Evolutionary conservation across 2,329 filamentous ascomycete species (phyloP), one percentile per base, ranked within the genome.

Genomic region (Epichloe amarillans): DNA sequence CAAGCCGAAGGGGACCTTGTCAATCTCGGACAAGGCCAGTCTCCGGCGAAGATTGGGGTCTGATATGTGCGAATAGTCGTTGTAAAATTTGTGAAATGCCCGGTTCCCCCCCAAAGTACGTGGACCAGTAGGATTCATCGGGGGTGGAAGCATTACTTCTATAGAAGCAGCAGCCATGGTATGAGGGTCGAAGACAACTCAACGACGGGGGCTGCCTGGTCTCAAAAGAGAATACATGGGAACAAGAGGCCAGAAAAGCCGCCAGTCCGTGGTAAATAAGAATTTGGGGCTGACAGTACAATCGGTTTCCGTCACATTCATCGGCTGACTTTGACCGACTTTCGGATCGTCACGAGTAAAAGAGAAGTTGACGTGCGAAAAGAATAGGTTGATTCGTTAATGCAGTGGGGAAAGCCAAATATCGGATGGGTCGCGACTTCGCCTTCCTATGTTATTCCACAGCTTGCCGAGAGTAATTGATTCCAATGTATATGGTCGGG

Each of bases 1-100:
- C 70, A 84, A 79, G 57, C 84, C 82, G 61, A 89, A 88, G 0
- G 81, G 81, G 3, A 85, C 82, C 69, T 86, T 86, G 70, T 89
- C 85, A 57, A 89, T 87, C 61, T 90, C 83, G 10, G 84, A 84
- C 51, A 91, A 76, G 23, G 86, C 86, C 52, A 87, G 76, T 51
- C 86, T 79, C 56, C 87, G 76, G 50, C 85, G 79, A 59, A 90
- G 76, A 59, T 88, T 86, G n/a, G 85, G 84, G 62, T 91, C 84
- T 55, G 76, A 63, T 36, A 84, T 77, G 56, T 80, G 77, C 7
- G 74, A 77, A 57, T 68, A 85, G 63, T 84, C 80, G 61, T 84
- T 84, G 69, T 83, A 78, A 64, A 86, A 87, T 65, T 86, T 86
- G 69, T 85, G 80, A 64, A 86, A 86, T 42, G 83, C 83, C 54